These are phyloP conservation scores for Metarhizium guizhouense DNA, from an alignment of 2,329 filamentous ascomycete species.

Conservation along the genomic window DNA sequence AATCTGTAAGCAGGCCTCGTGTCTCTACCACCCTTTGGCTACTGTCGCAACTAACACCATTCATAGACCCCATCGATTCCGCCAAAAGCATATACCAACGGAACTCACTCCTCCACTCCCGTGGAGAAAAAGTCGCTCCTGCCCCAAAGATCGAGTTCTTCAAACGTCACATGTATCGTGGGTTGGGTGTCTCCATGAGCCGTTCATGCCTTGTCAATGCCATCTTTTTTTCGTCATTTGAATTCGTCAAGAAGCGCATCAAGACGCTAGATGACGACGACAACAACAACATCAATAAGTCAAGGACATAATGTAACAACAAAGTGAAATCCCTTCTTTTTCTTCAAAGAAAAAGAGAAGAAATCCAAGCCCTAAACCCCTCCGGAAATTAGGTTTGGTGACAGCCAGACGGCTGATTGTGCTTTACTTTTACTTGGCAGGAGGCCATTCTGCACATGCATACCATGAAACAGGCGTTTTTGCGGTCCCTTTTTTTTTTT, in stretches of 20 bases:
- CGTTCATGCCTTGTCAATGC: slow-evolving; percentile 77
- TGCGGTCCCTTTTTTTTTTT: neutral
- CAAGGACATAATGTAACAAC: slow-evolving; percentile 7
- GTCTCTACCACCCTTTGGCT: neutral
- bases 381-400: neutral
- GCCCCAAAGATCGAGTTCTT: slow-evolving; percentile 71
- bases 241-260: slow-evolving; percentile 67
- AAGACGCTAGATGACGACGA: slow-evolving; percentile 39
- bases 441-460: neutral
- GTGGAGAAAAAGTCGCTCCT: slow-evolving; percentile 53
- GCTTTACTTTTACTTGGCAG: slow-evolving; percentile 11
- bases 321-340: neutral
- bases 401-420: neutral
- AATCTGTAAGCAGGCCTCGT: slow-evolving; percentile 41
- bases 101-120: slow-evolving; percentile 63
- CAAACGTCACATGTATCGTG: slow-evolving; percentile 70
- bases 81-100: slow-evolving; percentile 82
- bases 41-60: slow-evolving; percentile 2
- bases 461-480: slow-evolving; percentile 5
- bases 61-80: slow-evolving; percentile 61
- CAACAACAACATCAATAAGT: slow-evolving; percentile 8
- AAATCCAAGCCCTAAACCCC: neutral
- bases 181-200: slow-evolving; percentile 73
- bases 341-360: neutral
- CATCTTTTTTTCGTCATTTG: slow-evolving; percentile 84